phyloP scores from a whole-genome alignment of 2,329 filamentous ascomycete species.

The Didymella pinodella region DNA sequence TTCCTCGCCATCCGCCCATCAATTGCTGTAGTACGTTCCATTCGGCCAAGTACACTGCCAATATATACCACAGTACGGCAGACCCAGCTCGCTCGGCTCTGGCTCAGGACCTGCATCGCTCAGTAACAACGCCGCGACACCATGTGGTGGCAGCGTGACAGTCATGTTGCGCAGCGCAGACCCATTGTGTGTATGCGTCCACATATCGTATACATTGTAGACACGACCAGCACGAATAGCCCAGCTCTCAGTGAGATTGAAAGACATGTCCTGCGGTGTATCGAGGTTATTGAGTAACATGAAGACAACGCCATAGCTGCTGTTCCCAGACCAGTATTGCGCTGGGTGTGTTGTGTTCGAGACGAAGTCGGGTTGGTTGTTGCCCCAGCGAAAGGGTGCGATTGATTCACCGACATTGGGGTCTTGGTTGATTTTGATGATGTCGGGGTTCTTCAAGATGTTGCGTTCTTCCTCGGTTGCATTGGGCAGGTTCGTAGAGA shows the following conservation, averaged over 20 bases:
- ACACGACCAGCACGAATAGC: slow-evolving; percentile 19
- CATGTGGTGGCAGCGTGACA: slow-evolving; percentile 21
- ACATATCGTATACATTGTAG: slow-evolving; percentile 28
- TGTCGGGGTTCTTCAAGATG: slow-evolving; percentile 50
- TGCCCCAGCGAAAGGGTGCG: slow-evolving; percentile 54
- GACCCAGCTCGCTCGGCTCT: slow-evolving; percentile 5
- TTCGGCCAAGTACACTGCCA: slow-evolving; percentile 28
- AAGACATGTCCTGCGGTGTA: slow-evolving; percentile 23
- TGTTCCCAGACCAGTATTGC: slow-evolving; percentile 31
- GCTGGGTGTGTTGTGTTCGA: slow-evolving; percentile 50
- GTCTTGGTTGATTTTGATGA: slow-evolving; percentile 55
- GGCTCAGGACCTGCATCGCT: slow-evolving; percentile 26
- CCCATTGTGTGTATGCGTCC: slow-evolving; percentile 23
- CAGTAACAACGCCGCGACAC: slow-evolving; percentile 23
- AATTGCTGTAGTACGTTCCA: slow-evolving; percentile 27
- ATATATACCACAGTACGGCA: slow-evolving; percentile 23
- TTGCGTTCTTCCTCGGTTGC: slow-evolving; percentile 48
- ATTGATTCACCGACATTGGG: slow-evolving; percentile 50
- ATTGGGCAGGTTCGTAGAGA: slow-evolving; percentile 51
- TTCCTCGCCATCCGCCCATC: not conserved
- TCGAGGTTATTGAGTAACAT: slow-evolving; percentile 28
- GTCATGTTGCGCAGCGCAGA: slow-evolving; percentile 23
- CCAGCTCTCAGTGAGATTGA: slow-evolving; percentile 32
- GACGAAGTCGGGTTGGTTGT: slow-evolving; percentile 57
- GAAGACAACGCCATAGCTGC: slow-evolving; percentile 26